Base-by-base conservation (phyloP, 805 yeast species). In the Blastobotrys muscicola region DNA sequence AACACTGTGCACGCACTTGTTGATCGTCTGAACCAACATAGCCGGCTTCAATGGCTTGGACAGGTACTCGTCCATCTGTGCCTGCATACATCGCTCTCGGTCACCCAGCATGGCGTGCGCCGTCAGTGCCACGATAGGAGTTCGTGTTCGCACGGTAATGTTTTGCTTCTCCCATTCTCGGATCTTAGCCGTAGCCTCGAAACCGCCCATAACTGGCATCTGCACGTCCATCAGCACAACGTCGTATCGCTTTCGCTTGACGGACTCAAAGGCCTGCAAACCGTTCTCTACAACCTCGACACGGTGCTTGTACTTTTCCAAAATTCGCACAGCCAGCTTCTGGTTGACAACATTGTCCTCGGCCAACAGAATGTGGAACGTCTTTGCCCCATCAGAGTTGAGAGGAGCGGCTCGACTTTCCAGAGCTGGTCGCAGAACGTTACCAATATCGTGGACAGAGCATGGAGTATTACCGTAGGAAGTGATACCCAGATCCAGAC, bases 101-200 rank as follows among this genome's bases (percentile, higher is more conserved):
- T 86, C 95, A 39, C 95, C 95, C 67, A 85, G 70, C 95, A 85
- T 86, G 2, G 95, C 95, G 61, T 85, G 95, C 0, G 95, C 95
- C 0, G 95, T 86, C 46, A 85, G 69, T 1, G 95, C 95, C 55
- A 85, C 85, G 53, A 85, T 85, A 14, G 95, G 95, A 1, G 90
- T 82, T 46, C 94, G 72, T 48, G 81, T 78, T 29, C 83, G 72
- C 41, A 80, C 72, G 36, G 89, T 86, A 49, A 80, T 79, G 14
- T 78, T 72, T 62, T 80, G 82, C 67, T 74, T 77, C 63, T 85
- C 95, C 94, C 94, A 85, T 57, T 82, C 86, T 53, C 95, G 70
- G 43, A 85, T 85, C 61, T 78, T 77, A 38, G 81, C 85, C 1
- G 95, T 85, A 2, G 95, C 94, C 57, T 85, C 95, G 60, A 85